Percentiles rank a stretch among this genome's conserved stretches.
Evolutionary conservation across 108 stramenopile genomes (phyloP).

Genomic region (Ochromonas danica): DNA sequence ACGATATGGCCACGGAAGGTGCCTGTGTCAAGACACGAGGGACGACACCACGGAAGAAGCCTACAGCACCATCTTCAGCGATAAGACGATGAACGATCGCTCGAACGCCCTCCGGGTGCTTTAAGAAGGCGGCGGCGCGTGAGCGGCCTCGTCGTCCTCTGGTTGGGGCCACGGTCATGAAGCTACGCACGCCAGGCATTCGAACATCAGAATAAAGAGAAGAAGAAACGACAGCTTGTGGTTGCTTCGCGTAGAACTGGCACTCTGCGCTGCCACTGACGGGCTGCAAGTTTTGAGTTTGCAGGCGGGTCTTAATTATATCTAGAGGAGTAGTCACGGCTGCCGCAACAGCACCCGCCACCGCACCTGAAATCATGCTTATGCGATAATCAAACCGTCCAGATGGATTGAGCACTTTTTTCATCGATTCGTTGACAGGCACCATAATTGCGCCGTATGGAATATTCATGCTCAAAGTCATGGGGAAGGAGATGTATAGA

Average conservation of each 20-base stretch:
- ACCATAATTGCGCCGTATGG: constrained; percentile 96
- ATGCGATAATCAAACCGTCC: constrained; percentile 20
- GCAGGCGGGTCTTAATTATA: constrained; percentile 88
- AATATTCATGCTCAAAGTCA: constrained; percentile 91
- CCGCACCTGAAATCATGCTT: constrained; percentile 68
- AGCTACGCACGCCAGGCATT: no score
- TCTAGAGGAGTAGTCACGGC: constrained; percentile 89
- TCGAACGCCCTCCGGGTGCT: no score
- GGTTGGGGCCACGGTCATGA: no score
- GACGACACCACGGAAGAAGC: constrained; percentile 79
- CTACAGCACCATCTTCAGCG: constrained; percentile 75
- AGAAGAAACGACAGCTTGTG: no score
- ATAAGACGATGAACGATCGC: constrained; percentile 54
- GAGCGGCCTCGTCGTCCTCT: no score
- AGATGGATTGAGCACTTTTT: constrained; percentile 7
- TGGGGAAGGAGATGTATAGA: constrained; percentile 80
- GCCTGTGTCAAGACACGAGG: constrained; percentile 82
- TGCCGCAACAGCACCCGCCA: constrained; percentile 84
- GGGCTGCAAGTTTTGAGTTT: constrained; percentile 45
- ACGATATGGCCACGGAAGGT: constrained; percentile 93
- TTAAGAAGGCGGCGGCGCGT: no score
- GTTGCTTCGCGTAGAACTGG: no score
- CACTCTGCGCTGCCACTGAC: no score
- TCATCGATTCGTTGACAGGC: constrained; percentile 75
- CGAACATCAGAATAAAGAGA: no score